Conservation (phyloP, 2,329 filamentous ascomycete genomes). For the Hymenoscyphus scutula region DNA sequence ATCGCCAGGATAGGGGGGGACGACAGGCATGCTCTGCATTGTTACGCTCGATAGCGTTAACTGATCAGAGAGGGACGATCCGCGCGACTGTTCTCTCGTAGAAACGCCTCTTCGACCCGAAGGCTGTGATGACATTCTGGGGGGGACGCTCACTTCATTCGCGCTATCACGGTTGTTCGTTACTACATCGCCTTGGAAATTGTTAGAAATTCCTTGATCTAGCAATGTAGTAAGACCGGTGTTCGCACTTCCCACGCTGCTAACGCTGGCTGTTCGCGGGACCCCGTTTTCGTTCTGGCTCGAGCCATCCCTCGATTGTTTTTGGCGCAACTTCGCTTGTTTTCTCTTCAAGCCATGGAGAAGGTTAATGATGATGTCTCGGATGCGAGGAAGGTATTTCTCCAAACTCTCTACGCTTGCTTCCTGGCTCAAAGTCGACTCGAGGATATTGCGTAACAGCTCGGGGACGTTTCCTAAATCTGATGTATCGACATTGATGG, state of each 20-base stretch:
- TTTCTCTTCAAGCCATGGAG: slow-evolving; percentile 96
- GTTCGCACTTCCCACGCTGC: slow-evolving; percentile 55
- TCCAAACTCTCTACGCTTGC: slow-evolving; percentile 92
- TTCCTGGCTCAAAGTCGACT: slow-evolving; percentile 94
- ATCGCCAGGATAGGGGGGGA: slow-evolving; percentile 68
- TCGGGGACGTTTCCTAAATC: slow-evolving; percentile 96
- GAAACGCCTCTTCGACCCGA: slow-evolving; percentile 28
- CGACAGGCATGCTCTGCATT: slow-evolving; percentile 72
- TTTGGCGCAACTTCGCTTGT: slow-evolving; percentile 78
- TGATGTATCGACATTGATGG: slow-evolving; percentile 92
- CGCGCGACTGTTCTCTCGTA: slow-evolving; percentile 51
- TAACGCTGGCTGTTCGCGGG: slow-evolving; percentile 52
- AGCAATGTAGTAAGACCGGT: slow-evolving; percentile 58
- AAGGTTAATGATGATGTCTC: slow-evolving; percentile 97
- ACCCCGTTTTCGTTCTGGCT: slow-evolving; percentile 26
- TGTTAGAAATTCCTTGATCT: slow-evolving; percentile 49
- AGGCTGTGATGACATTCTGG: slow-evolving; percentile 41
- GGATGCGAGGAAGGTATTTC: slow-evolving; percentile 87
- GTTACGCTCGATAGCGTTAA: slow-evolving; percentile 71
- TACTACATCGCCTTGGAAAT: slow-evolving; percentile 26
- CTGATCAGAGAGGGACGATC: slow-evolving; percentile 51
- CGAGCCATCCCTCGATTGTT: slow-evolving; percentile 51
- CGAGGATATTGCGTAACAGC: slow-evolving; percentile 81
- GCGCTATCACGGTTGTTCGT: slow-evolving; percentile 26
- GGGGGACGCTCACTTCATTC: slow-evolving; percentile 42